Conservation (phyloP, 371 early-diverging fungal species). For the Rhizomucor miehei region DNA sequence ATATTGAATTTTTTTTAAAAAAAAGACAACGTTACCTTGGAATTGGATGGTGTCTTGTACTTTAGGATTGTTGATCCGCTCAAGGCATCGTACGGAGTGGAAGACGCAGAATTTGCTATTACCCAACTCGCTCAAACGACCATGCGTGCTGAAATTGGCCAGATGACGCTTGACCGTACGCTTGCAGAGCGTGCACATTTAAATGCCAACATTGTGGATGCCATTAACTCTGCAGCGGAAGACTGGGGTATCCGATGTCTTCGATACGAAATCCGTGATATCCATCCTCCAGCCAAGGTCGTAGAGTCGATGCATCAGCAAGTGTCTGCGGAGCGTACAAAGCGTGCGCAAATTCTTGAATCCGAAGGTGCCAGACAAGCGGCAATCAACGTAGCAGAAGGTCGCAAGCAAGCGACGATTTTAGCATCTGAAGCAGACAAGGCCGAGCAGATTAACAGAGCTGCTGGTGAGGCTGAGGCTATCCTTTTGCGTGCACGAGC, state of each 20-base stretch:
- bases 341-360: conserved; percentile 96
- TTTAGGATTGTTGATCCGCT: conserved; percentile 92
- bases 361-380: conserved; percentile 94
- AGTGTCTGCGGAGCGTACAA: conserved; percentile 94
- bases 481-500: conserved; percentile 86
- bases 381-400: conserved; percentile 97
- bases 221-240: conserved; percentile 91
- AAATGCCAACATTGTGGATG: conserved; percentile 91
- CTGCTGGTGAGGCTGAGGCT: conserved; percentile 87
- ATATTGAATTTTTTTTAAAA: conserved; percentile 3
- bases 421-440: conserved; percentile 93
- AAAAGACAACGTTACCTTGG: conserved; percentile 92
- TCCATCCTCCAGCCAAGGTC: conserved; percentile 95
- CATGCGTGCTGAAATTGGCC: conserved; percentile 98
- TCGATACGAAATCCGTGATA: conserved; percentile 92
- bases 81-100: conserved; percentile 97
- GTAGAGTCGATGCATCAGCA: conserved; percentile 97
- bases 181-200: conserved; percentile 92
- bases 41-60: conserved; percentile 96
- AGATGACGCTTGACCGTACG: conserved; percentile 95
- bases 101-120: conserved; percentile 93
- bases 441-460: conserved; percentile 87
- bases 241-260: conserved; percentile 97
- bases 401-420: conserved; percentile 89
- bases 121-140: conserved; percentile 97